These are phyloP conservation scores for Cutaneotrichosporon daszewskae DNA, from an alignment of 1,284 basidiomycete species.

Conservation along the genomic window DNA sequence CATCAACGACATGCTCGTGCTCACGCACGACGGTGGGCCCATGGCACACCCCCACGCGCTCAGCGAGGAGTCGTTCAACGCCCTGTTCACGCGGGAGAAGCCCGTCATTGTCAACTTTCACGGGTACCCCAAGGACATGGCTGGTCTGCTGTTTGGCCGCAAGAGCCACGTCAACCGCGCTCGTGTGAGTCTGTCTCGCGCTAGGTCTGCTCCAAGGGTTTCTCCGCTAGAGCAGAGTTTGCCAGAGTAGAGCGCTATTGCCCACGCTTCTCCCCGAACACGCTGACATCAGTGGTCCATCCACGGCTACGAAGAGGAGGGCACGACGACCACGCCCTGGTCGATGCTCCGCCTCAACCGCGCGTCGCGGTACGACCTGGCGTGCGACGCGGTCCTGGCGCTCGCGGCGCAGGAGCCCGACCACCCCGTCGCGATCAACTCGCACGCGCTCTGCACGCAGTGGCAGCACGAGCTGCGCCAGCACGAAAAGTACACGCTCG, in stretches of 20 bases:
- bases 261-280: background rate
- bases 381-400: constrained; percentile 45
- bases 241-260: no score
- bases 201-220: constrained; percentile 13
- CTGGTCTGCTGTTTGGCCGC: constrained; percentile 44
- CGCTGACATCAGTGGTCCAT: constrained; percentile 24
- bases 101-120: constrained; percentile 78
- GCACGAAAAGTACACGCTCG: constrained; percentile 46
- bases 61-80: constrained; percentile 58
- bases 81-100: constrained; percentile 65
- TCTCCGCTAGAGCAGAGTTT: no score
- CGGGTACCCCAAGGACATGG: constrained; percentile 51
- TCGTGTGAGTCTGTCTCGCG: constrained; percentile 33
- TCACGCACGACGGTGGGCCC: constrained; percentile 51
- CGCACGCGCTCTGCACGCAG: constrained; percentile 40
- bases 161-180: constrained; percentile 42
- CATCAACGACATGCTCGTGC: constrained; percentile 51
- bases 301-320: constrained; percentile 49
- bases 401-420: constrained; percentile 35
- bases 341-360: constrained; percentile 51
- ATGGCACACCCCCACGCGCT: constrained; percentile 56
- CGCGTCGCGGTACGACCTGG: constrained; percentile 49
- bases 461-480: constrained; percentile 45
- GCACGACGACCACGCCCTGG: constrained; percentile 52
- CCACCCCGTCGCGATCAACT: constrained; percentile 37